Evolutionary conservation across 257 asterid species (phyloP).

Genomic region (Fraxinus quadrangulata): DNA sequence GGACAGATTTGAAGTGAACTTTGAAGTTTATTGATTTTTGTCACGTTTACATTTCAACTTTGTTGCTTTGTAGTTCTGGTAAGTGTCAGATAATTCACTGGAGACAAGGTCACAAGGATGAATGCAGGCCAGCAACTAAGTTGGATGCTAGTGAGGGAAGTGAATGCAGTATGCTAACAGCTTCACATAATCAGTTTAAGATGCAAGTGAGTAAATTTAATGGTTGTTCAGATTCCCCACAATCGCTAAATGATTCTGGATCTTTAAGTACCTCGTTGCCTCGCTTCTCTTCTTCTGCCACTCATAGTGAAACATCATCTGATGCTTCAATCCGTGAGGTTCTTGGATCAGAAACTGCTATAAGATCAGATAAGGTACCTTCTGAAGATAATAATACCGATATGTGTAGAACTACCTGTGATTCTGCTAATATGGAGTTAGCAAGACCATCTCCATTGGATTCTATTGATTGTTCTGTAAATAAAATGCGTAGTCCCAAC

Average conservation of each 20-base stretch:
- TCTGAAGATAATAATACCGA: conserved; percentile 29
- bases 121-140: conserved; percentile 55
- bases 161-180: conserved; percentile 26
- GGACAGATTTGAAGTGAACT: neutral
- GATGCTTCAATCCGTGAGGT: conserved; percentile 39
- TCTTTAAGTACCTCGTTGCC: conserved; percentile 43
- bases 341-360: conserved; percentile 32
- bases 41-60: conserved; percentile 15
- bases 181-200: conserved; percentile 29
- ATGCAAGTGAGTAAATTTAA: conserved; percentile 32
- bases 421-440: conserved; percentile 30
- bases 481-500: conserved; percentile 16
- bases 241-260: conserved; percentile 37
- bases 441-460: conserved; percentile 20
- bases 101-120: conserved; percentile 95
- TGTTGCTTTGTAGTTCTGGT: conserved; percentile 61
- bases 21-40: neutral
- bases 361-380: conserved; percentile 32
- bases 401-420: conserved; percentile 25
- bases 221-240: conserved; percentile 27
- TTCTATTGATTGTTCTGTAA: conserved; percentile 27
- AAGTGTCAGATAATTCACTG: conserved; percentile 95
- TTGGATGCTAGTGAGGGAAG: conserved; percentile 34
- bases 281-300: conserved; percentile 39
- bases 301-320: conserved; percentile 39